A percentile compares a stretch with the other conserved stretches of the same genome.
phyloP scores from a whole-genome alignment of 495 filamentous ascomycete species.

The Penicillium robsamsonii region DNA sequence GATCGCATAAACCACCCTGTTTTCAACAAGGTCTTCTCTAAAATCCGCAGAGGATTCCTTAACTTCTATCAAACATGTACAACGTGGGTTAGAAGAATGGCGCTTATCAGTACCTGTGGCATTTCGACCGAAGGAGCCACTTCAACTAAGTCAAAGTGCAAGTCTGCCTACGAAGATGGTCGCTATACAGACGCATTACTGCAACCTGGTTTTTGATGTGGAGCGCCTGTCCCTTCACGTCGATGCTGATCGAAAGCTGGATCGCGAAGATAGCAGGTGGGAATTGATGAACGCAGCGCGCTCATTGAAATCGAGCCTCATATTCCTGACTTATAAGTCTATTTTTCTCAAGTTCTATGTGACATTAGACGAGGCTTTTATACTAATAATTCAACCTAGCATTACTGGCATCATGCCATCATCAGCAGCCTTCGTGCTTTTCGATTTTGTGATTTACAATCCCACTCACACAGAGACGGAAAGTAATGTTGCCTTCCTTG shows the following conservation, averaged over 20 bases:
- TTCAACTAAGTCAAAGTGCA: neutral
- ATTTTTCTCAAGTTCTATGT: neutral
- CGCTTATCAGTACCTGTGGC: constrained; percentile 24
- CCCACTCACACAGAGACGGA: constrained; percentile 29
- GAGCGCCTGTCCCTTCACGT: constrained; percentile 9
- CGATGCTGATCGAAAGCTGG: constrained; percentile 12
- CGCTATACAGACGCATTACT: neutral
- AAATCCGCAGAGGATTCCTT: constrained; percentile 22
- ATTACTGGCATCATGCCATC: constrained; percentile 22
- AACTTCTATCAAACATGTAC: constrained; percentile 24
- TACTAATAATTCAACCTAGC: neutral
- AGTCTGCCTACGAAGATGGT: neutral
- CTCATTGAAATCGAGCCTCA: constrained; percentile 33
- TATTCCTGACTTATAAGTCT: constrained; percentile 33
- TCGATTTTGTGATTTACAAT: constrained; percentile 38
- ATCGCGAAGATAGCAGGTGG: constrained; percentile 22
- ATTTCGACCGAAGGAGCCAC: constrained; percentile 26
- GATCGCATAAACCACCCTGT: constrained; percentile 30
- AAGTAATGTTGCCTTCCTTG: constrained; percentile 33
- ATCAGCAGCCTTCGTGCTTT: constrained; percentile 34
- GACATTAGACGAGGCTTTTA: neutral
- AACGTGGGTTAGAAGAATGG: constrained; percentile 32
- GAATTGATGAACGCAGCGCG: constrained; percentile 24
- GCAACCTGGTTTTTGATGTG: neutral
- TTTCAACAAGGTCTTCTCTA: constrained; percentile 29